Evolutionary conservation across 225 moss, liverwort and hornwort genomes (phyloP).

Genomic region (Bryoerythrophyllum caledonicum): DNA sequence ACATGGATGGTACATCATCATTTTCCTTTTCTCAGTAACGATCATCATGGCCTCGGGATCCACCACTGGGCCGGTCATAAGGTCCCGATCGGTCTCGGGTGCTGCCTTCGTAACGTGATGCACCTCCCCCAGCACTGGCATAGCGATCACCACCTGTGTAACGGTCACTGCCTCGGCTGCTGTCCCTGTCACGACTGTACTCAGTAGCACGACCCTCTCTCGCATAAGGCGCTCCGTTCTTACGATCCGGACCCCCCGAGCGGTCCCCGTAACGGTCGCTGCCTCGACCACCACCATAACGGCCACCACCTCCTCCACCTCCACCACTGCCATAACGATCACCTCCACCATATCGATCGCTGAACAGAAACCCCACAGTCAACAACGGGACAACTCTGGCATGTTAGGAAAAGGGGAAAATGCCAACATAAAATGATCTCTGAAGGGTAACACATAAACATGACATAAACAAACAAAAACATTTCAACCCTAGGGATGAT

Average conservation of each 20-base stretch:
- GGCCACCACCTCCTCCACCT: conserved; percentile 79
- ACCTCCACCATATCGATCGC: conserved; percentile 86
- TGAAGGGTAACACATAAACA: no score
- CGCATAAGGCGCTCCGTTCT: conserved; percentile 59
- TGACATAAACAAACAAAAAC: neutral
- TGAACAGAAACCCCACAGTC: conserved; percentile 20
- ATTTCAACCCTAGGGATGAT: no score
- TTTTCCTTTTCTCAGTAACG: conserved; percentile 58
- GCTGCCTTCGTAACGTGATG: conserved; percentile 81
- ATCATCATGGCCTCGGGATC: conserved; percentile 89
- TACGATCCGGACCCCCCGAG: conserved; percentile 57
- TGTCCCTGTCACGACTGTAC: conserved; percentile 61
- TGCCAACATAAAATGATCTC: no score
- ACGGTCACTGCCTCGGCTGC: conserved; percentile 62
- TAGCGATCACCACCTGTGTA: conserved; percentile 91
- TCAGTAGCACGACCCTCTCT: conserved; percentile 58
- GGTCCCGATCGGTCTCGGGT: conserved; percentile 90
- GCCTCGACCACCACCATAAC: conserved; percentile 68
- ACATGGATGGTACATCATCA: neutral
- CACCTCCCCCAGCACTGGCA: conserved; percentile 68
- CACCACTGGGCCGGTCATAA: conserved; percentile 89
- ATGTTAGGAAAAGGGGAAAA: neutral
- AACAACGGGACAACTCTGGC: neutral
- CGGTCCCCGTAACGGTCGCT: conserved; percentile 63
- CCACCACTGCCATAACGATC: conserved; percentile 84